Evolutionary conservation across 1,139 yeast genomes (phyloP).

Genomic region (Blastobotrys capitulatus): DNA sequence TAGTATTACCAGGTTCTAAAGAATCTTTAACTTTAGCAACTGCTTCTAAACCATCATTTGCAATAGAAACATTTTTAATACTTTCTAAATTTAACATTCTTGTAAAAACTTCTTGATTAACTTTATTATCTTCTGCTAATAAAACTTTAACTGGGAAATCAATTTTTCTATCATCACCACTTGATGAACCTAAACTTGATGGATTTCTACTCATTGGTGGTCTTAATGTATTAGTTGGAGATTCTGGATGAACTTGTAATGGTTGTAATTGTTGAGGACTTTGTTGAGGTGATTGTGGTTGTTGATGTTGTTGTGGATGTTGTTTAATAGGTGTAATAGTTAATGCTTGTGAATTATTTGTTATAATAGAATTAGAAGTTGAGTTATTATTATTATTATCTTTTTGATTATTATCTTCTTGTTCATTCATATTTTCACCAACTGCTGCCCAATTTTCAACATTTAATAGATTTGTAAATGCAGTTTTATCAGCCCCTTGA

Average conservation of each 20-base stretch:
- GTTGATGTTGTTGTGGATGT: background rate
- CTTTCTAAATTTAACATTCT: constrained; percentile 89
- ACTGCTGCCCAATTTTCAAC: constrained; percentile 6
- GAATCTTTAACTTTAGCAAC: constrained; percentile 47
- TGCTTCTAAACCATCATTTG: constrained; percentile 90
- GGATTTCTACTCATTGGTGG: constrained; percentile 22
- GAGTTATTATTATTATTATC: background rate
- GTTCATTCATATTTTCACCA: constrained; percentile 3
- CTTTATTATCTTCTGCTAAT: constrained; percentile 93
- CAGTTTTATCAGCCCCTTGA: constrained; percentile 16
- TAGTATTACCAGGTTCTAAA: constrained; percentile 36
- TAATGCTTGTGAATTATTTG: background rate
- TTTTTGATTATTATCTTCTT: background rate
- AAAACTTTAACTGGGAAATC: constrained; percentile 47
- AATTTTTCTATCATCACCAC: constrained; percentile 20
- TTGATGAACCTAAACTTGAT: constrained; percentile 18
- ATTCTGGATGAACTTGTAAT: background rate
- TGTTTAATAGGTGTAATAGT: too few relatives aligned
- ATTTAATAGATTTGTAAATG: constrained; percentile 6
- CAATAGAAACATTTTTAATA: constrained; percentile 62
- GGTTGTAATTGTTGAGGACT: too few relatives aligned
- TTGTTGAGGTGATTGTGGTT: background rate
- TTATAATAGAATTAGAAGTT: background rate
- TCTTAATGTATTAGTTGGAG: constrained; percentile 10
- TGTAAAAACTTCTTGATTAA: constrained; percentile 88